A percentile compares a stretch with the other conserved stretches of the same genome.
These are phyloP conservation scores for Emericellopsis terricola DNA, from an alignment of 495 filamentous ascomycete genomes.

Conservation along the genomic window DNA sequence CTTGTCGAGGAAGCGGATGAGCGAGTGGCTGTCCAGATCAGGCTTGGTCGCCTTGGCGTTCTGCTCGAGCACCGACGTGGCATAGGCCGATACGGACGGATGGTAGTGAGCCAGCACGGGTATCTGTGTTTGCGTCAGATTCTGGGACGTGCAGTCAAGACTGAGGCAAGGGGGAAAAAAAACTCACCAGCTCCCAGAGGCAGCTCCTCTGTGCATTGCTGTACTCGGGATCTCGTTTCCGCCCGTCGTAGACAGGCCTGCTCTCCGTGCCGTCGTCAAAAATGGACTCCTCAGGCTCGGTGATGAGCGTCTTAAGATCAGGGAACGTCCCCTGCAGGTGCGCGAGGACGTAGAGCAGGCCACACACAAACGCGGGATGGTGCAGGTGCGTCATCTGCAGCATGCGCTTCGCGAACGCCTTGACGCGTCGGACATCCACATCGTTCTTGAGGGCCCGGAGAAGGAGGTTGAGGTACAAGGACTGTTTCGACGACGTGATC, in stretches of 20 bases:
- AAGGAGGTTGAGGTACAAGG: slow-evolving; percentile 81
- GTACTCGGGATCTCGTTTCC: slow-evolving; percentile 80
- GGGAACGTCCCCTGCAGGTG: slow-evolving; percentile 64
- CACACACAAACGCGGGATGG: slow-evolving; percentile 82
- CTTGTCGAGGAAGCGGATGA: slow-evolving; percentile 89
- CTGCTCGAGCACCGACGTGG: slow-evolving; percentile 44
- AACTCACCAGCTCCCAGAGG: slow-evolving; percentile 72
- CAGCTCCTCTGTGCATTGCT: slow-evolving; percentile 79
- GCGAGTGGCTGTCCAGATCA: slow-evolving; percentile 68
- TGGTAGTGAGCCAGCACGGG: slow-evolving; percentile 77
- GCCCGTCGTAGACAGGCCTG: slow-evolving; percentile 49
- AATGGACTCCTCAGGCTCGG: slow-evolving; percentile 55
- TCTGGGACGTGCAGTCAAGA: no score
- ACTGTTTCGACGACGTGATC: slow-evolving; percentile 79
- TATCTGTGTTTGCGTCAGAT: no score
- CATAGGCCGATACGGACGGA: slow-evolving; percentile 84
- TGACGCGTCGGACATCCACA: slow-evolving; percentile 68
- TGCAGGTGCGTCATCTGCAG: slow-evolving; percentile 75
- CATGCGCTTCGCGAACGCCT: slow-evolving; percentile 87
- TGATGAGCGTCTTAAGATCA: slow-evolving; percentile 52
- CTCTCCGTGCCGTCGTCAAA: slow-evolving; percentile 28
- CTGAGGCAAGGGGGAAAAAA: background rate
- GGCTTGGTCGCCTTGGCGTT: slow-evolving; percentile 65
- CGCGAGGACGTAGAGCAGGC: slow-evolving; percentile 68
- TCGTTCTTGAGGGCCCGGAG: slow-evolving; percentile 79